Base-by-base conservation (phyloP, 73 alveolate genomes). In the Paramecium tetraurelia region DNA sequence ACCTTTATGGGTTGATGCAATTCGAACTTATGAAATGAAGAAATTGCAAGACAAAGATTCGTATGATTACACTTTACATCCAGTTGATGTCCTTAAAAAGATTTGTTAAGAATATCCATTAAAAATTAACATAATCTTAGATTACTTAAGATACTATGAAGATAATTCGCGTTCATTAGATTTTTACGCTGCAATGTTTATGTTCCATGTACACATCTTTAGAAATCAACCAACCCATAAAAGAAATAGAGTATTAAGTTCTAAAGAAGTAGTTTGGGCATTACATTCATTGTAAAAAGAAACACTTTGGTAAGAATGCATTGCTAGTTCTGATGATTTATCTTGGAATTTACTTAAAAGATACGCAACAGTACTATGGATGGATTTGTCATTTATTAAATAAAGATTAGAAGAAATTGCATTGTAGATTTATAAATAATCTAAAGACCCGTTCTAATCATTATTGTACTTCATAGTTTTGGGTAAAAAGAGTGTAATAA, bases 231-330 rank as follows among this genome's bases (percentile, higher is more conserved):
- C 90, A 10, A 44, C 41, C 0, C 31, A 48, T 22, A 80, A 80
- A 80, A 80, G 57, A 14, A 80, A 43, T 22, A 8, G 90, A 20
- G 90, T 80, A 6, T 46, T 80, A 11, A 44, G 76, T 35, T 80
- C 90, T 4, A 80, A 80, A 80, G 90, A 80, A 46, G 90, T 80
- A 20, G 90, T 46, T 4, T 80, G 90, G 90, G 90, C 90, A 40
- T 20, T 80, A 63, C 90, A 80, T 35, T 24, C 76, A 0, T 24
- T 80, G 4, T 46, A 80, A 48, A 80, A 80, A 46, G 90, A 80
- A 80, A 80, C 90, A 0, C 36, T 80, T 5, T 80, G 90, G 90
- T 46, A 80, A 46, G 90, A 80, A 80, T 80, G 90, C 27, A 46
- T 80, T 3, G 46, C 16, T 0, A 80, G 50, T 20, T 80, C 86